Base-by-base conservation (phyloP, 1,139 yeast species). In the Hanseniaspora sp. region DNA sequence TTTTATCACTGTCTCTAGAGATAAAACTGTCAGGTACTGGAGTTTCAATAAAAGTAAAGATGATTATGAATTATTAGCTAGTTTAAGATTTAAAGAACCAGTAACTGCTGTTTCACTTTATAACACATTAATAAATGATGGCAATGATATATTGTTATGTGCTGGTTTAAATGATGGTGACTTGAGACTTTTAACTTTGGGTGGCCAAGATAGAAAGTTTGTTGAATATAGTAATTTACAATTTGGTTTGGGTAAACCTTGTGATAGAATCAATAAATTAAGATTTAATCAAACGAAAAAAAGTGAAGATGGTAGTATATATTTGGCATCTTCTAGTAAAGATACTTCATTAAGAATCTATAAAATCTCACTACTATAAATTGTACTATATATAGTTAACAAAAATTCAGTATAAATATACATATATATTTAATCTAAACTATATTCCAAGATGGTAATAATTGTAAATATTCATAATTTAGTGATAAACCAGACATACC, bases 1-100 rank as follows among this genome's bases (percentile, higher is more conserved):
- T 34, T 90, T 92, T 63, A 72, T 86, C 28, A 92, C 97, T 0
- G 95, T 82, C 0, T 85, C 96, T 3, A 79, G 99, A 68, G 99
- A 94, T 67, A 86, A 80, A 64, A 75, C 77, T 17, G 67, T 90
- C 52, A 87, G 86, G 64, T 62, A 81, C 12, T 92, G 98, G 98
- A 64, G 63, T 28, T 61, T 75, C 9, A 58, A 59, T 11, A 61
- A 60, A 9, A 64, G 60, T 2, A 62, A 60, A 7, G 59, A 59
- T 33, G 59, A 59, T 42, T 58, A 63, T 67, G 54, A 8, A 67
- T 65, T 35, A 8, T 57, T 59, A 31, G 49, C 57, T 42, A 56
- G 61, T 7, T 49, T 72, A 31, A 81, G 78, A 59, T 68, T 80
- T 42, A 58, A 60, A 0, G 74, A 72, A 11, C 79, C 96, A 0